Percentiles rank a stretch among this genome's conserved stretches.
These are phyloP conservation scores for Fragaria ananassa DNA, from an alignment of 306 rosid species.

Conservation along the genomic window DNA sequence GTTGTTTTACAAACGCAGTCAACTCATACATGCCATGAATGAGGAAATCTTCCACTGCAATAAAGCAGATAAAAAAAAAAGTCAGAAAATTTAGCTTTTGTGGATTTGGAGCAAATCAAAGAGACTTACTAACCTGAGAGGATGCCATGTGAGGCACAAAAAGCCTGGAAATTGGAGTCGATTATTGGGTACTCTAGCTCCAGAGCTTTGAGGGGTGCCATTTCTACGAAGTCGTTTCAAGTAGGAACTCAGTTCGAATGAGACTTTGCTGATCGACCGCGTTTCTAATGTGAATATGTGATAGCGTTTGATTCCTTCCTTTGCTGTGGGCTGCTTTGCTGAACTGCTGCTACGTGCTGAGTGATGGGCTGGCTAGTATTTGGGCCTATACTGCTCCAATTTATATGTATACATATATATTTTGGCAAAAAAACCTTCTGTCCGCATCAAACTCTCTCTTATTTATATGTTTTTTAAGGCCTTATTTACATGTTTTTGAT, in stretches of 20 bases:
- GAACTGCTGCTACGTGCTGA: too few species aligned
- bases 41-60: conserved; percentile 75
- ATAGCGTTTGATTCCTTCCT: not conserved
- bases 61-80: not conserved
- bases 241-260: not conserved
- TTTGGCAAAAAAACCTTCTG: too few species aligned
- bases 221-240: conserved; percentile 17
- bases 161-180: conserved; percentile 40
- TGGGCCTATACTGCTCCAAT: too few species aligned
- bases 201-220: conserved; percentile 50
- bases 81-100: not conserved
- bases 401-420: too few species aligned
- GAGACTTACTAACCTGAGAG: conserved; percentile 31
- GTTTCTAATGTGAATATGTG: too few species aligned
- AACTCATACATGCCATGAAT: conserved; percentile 45
- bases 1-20: conserved; percentile 35
- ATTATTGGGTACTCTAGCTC: conserved; percentile 32
- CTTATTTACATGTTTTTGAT: too few species aligned
- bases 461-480: too few species aligned
- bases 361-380: too few species aligned
- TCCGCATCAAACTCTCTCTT: too few species aligned
- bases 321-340: too few species aligned
- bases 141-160: conserved; percentile 42
- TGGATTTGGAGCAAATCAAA: not conserved
- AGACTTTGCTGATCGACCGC: too few species aligned